Conservation (phyloP, 2,329 filamentous ascomycete genomes). For the Aureobasidium sp. region DNA sequence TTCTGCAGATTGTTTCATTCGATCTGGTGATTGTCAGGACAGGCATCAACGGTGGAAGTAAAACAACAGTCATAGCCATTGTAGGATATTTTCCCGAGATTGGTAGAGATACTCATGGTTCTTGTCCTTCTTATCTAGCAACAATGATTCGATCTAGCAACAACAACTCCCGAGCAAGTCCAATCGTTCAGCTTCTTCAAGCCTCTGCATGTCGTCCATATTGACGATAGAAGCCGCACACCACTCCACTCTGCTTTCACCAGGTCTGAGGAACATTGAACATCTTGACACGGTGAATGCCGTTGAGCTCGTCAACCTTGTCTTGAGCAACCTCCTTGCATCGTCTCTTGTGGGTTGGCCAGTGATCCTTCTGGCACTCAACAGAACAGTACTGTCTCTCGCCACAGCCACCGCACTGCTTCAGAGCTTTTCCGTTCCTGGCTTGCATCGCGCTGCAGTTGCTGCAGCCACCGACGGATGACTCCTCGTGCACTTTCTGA, state of each 20-base stretch:
- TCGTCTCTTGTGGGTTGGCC: neutral
- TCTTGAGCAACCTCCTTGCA: neutral
- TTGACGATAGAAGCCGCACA: no score
- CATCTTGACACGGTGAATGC: neutral
- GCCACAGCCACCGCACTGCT: neutral
- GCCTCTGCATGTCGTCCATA: no score
- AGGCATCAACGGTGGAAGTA: no score
- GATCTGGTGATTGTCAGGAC: no score
- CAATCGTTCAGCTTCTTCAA: no score
- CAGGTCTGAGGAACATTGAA: neutral
- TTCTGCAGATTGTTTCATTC: no score
- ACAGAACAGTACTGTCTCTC: neutral
- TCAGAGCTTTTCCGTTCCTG: neutral
- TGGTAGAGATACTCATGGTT: neutral
- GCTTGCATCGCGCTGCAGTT: neutral
- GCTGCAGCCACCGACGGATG: neutral
- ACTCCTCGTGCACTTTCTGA: neutral
- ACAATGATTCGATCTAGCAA: neutral
- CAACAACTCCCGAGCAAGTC: neutral
- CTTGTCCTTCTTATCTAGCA: neutral
- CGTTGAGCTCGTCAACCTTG: no score
- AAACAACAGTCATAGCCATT: no score
- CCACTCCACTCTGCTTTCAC: neutral
- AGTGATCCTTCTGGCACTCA: constrained; percentile 1
- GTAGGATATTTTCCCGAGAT: no score